Base-by-base conservation (phyloP, 225 moss, liverwort and hornwort species). In the Pseudisothecium myosuroides region DNA sequence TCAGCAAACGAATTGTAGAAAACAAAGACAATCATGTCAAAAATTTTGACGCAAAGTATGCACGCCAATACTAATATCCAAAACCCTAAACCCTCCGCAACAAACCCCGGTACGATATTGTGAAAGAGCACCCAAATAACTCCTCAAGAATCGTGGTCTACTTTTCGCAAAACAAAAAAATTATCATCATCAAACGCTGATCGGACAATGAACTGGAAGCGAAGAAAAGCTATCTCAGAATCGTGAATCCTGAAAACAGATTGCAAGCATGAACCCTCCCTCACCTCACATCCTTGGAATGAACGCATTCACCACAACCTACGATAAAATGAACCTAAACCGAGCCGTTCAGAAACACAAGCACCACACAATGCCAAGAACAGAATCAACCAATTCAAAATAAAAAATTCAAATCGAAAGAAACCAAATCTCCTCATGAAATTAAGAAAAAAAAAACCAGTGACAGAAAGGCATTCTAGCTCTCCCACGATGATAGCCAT, bases 71-170 rank as follows among this genome's bases (percentile, higher is more conserved):
- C 27, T 11, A 45, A 81, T 41, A 65, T 50, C 56, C 79, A 13
- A 90, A 92, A 81, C 87, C 92, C 83, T 80, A 86, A 80, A 92
- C 74, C 83, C 76, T 84, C 45, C 24, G 7, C 22, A 37, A 67
- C 67, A 80, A 84, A 87, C 50, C 16, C 26, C 11, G 45, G 69
- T 77, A 49, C 82, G 58, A 45, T 82, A 64, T 36, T 41, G 43
- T 87, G 82, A 80, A 27, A 88, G 11, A 34, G n/a, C 34, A 78
- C 52, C 85, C 82, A 90, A 47, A 56, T 45, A 67, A 85, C 64
- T 78, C 62, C n/a, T 85, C 74, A 65, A 73, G 32, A 80, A 78
- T 58, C 45, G n/a, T 27, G 66, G 6, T 83, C 61, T 32, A 41
- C 27, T 47, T 58, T 62, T 63, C 32, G 17, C 49, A 20, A 75